Evolutionary conservation across 2,329 filamentous ascomycete species (phyloP).

Genomic region (Neofusicoccum sp.): DNA sequence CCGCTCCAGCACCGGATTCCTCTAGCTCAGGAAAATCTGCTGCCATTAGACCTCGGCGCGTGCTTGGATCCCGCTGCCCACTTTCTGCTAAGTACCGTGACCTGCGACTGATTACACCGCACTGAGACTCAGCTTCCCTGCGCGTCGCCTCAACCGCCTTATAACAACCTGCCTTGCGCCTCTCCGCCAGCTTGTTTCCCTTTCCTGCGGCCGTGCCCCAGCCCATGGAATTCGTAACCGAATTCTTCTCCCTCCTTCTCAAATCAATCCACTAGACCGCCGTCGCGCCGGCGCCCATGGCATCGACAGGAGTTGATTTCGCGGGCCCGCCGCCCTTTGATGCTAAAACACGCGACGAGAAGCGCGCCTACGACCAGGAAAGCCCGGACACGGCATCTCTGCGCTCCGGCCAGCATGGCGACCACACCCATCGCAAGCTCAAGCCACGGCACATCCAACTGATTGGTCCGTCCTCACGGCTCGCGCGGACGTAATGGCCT

Average conservation of each 20-base stretch:
- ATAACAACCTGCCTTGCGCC: not conserved
- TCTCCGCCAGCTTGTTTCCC: not conserved
- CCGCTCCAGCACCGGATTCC: slow-evolving; percentile 10
- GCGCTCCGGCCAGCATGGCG: slow-evolving; percentile 23
- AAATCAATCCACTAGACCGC: slow-evolving; percentile 32
- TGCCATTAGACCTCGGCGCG: not conserved
- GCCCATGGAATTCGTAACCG: slow-evolving; percentile 37
- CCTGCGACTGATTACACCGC: not conserved
- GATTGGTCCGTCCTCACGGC: slow-evolving; percentile 36
- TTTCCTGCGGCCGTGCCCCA: slow-evolving; percentile 8
- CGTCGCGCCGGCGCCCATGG: slow-evolving; percentile 29
- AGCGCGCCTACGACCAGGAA: slow-evolving; percentile 29
- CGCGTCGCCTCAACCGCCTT: not conserved
- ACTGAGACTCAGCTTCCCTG: slow-evolving; percentile 8
- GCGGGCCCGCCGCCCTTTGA: slow-evolving; percentile 24
- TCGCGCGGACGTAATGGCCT: too few species aligned
- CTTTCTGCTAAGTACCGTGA: not conserved
- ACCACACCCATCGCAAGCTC: slow-evolving; percentile 49
- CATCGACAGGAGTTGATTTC: slow-evolving; percentile 38
- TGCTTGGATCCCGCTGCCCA: not conserved
- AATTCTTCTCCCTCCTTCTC: slow-evolving; percentile 40
- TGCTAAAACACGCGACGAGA: slow-evolving; percentile 32
- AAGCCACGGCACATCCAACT: slow-evolving; percentile 52
- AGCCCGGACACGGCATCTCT: slow-evolving; percentile 20
- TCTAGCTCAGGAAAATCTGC: not conserved